Evolutionary conservation across 2,329 filamentous ascomycete genomes (phyloP), one percentile per base, ranked within the genome.

Genomic region (Xylaria sp.): DNA sequence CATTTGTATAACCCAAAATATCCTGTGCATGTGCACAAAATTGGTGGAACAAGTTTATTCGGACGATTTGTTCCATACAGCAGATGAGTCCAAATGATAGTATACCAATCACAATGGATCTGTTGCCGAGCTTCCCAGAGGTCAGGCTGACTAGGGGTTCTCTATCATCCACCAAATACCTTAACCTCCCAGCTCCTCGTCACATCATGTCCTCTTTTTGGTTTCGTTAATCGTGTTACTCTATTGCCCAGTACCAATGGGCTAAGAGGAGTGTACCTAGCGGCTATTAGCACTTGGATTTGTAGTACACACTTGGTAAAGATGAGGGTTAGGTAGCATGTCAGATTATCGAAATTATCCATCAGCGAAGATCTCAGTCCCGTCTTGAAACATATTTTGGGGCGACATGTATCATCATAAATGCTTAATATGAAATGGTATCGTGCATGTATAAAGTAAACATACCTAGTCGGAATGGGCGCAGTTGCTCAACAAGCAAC

Each of bases 361-460:
- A 77, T 77, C 76, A 77, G 72, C 48, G 74, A 76, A 77, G 66
- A 78, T 76, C 69, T 78, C 76, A 76, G 76, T 71, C 76, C 76
- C 76, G 77, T 79, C 76, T 79, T 78, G 76, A 79, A 79, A 78
- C 76, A 78, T 78, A 75, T 75, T 78, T 64, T 61, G 18, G 41
- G 74, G 71, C 73, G 69, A 73, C 71, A 65, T 58, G 63, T 78
- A 76, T 78, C 76, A 76, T 78, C 75, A 76, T 74, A 64, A 66
- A 65, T 75, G 67, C 72, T n/a, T 2, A 9, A 55, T 51, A 9
- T 2, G 1, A 44, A 55, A 8, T 55, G 12, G 57, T 18, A 13
- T 48, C 13, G 34, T 25, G 52, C 31, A 2, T 41, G 51, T 20
- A 7, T n/a, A 58, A 54, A 48, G 39, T 15, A 57, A 18, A 13